Percentiles rank a stretch among this genome's conserved stretches.
Conservation (phyloP, 306 rosid species). For the Glycine latifolia region DNA sequence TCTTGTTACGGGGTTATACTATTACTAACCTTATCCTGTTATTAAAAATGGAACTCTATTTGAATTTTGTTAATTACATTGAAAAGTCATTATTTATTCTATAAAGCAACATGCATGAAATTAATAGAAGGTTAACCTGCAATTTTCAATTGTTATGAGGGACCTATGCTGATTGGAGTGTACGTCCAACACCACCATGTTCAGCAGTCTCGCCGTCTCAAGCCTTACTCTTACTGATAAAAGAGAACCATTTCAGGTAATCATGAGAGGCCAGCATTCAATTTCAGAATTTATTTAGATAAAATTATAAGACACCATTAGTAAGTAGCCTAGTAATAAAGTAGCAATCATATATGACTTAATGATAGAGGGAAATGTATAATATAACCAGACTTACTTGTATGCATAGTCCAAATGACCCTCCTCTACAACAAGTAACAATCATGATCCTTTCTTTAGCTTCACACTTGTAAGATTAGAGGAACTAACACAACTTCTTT, state of each 20-base stretch:
- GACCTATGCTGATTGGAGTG: conserved; percentile 83
- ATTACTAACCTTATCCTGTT: neutral
- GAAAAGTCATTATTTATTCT: neutral
- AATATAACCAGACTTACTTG: no score
- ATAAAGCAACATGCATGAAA: neutral
- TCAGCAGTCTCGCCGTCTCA: conserved; percentile 71
- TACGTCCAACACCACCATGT: conserved; percentile 73
- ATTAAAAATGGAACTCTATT: neutral
- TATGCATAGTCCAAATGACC: no score
- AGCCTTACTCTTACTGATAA: no score
- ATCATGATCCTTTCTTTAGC: conserved; percentile 5
- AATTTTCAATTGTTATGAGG: conserved; percentile 77
- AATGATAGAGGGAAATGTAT: no score
- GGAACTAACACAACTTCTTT: no score
- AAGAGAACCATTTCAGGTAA: no score
- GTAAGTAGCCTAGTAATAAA: no score
- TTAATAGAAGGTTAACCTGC: conserved; percentile 62
- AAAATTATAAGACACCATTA: no score
- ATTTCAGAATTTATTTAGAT: no score
- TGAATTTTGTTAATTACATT: neutral
- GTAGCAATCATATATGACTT: no score
- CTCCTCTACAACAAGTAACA: no score
- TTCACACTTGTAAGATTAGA: neutral
- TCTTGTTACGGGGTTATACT: neutral
- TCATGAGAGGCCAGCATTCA: no score